Percentiles rank a stretch among this genome's conserved stretches.
Evolutionary conservation across 2,329 filamentous ascomycete species (phyloP).

Genomic region (Penicillium sp.): DNA sequence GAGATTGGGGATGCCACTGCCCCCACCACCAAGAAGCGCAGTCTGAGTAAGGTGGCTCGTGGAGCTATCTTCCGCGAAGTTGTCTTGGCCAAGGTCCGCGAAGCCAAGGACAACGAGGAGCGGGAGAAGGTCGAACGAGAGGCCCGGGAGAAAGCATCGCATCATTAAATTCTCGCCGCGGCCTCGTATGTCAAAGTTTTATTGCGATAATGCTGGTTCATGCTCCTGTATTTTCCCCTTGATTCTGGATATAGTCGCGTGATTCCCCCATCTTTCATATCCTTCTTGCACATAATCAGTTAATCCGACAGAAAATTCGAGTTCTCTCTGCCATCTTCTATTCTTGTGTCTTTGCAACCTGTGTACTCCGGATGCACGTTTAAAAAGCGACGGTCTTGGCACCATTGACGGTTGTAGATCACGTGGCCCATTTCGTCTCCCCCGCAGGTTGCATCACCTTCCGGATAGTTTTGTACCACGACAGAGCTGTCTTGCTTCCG

Average conservation of each 20-base stretch:
- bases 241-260: constrained; percentile 37
- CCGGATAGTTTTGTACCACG: constrained; percentile 6
- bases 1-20: constrained; percentile 30
- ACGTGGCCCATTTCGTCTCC: constrained; percentile 22
- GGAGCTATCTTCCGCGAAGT: constrained; percentile 89
- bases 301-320: neutral
- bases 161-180: constrained; percentile 6
- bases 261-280: constrained; percentile 38
- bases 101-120: constrained; percentile 86
- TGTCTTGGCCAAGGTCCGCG: constrained; percentile 87
- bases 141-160: constrained; percentile 45
- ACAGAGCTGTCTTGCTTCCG: neutral
- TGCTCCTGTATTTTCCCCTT: constrained; percentile 19
- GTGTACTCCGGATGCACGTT: neutral
- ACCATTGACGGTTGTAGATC: neutral
- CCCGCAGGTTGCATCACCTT: constrained; percentile 14
- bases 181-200: constrained; percentile 9
- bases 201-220: constrained; percentile 14
- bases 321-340: neutral
- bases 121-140: constrained; percentile 68
- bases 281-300: constrained; percentile 20
- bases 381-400: neutral
- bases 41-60: constrained; percentile 62
- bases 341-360: neutral
- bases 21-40: constrained; percentile 51